A percentile compares a stretch with the other conserved stretches of the same genome.
These are phyloP conservation scores for Thielaviopsis populi DNA, from an alignment of 2,329 filamentous ascomycete species.

Conservation along the genomic window DNA sequence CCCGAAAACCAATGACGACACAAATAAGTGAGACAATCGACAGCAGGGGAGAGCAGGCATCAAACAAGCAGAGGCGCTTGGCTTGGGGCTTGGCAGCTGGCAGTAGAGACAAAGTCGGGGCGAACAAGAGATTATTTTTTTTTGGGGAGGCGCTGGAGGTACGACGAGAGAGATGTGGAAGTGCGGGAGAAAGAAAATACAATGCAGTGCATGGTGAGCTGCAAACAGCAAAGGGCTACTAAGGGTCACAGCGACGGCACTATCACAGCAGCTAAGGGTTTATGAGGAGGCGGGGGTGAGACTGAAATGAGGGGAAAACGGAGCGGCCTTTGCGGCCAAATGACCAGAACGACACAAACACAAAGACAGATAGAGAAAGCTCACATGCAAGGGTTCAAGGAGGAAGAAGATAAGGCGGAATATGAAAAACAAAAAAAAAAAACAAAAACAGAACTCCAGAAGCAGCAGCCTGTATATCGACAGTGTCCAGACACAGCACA, in stretches of 20 bases:
- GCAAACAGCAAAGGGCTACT: background rate
- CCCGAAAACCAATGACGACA: background rate
- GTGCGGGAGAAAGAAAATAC: background rate
- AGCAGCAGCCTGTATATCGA: too few relatives aligned
- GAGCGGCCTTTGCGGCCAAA: background rate
- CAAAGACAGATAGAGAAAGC: too few relatives aligned
- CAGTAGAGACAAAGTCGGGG: background rate
- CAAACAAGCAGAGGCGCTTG: background rate
- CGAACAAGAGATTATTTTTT: background rate
- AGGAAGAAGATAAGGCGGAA: too few relatives aligned
- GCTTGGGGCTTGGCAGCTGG: background rate
- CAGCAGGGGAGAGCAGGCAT: background rate
- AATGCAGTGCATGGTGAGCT: background rate
- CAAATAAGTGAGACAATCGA: conserved; percentile 1
- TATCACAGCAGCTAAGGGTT: background rate
- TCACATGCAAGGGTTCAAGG: too few relatives aligned
- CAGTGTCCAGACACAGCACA: too few relatives aligned
- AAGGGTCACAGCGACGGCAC: background rate
- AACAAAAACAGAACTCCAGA: too few relatives aligned
- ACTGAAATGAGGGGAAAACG: background rate
- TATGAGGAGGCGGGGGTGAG: background rate
- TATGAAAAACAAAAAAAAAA: too few relatives aligned
- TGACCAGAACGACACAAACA: background rate
- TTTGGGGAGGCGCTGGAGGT: too few relatives aligned
- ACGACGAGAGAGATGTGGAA: background rate